Evolutionary conservation across 345 rosid species (phyloP), one percentile per base, ranked within the genome.

Genomic region (Excoecaria agallocha): DNA sequence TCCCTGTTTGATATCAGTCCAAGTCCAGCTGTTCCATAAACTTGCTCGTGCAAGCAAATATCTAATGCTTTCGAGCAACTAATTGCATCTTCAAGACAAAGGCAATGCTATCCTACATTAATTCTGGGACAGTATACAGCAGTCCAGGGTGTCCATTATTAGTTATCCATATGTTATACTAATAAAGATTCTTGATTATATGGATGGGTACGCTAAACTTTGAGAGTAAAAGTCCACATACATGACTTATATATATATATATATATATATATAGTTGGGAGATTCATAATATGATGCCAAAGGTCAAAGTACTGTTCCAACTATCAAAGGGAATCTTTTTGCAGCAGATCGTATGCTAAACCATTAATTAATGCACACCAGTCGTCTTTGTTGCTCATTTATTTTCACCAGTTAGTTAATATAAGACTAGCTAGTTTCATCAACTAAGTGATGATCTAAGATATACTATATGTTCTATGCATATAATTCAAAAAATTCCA

Each of bases 61-160:
- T 55, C 17, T 55, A 0, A 8, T 41, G 35, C 63, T 69, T 43
- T 43, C 16, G 39, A 39, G 15, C 49, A 52, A 70, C 59, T 22
- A 12, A 0, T 55, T 20, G 19, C 11, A 56, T 6, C 49, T 39
- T 62, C 41, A 6, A 57, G 25, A 12, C 57, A 66, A 56, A 41
- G 50, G 6, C 46, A 52, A 64, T 12, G 13, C 17, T 61, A 19
- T 48, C 68, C 35, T 38, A 46, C n/a, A 46, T 66, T 38, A 45
- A 66, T 66, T 45, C 12, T 24, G 15, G 30, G 69, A 48, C 17
- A 68, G 39, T n/a, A 69, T 11, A 17, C 35, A 10, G 54, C 30
- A 39, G 48, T 46, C 56, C 72, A 17, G 52, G 73, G 8, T 56
- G 63, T 39, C 11, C 61, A n/a, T n/a, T n/a, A n/a, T n/a, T n/a